Conservation (phyloP, 345 rosid species). For the Leavenworthia alabamica region DNA sequence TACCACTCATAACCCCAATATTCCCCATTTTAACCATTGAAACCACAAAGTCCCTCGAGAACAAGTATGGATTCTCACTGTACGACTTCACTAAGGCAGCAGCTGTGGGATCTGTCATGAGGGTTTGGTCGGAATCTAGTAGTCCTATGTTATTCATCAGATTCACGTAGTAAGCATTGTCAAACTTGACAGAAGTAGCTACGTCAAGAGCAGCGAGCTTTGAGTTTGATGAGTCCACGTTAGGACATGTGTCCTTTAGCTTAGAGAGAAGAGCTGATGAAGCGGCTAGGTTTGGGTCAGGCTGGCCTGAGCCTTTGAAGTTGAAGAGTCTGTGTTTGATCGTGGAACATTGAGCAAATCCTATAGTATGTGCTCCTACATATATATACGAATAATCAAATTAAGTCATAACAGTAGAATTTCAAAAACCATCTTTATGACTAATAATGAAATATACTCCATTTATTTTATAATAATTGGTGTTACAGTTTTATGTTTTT, state of each 20-base stretch:
- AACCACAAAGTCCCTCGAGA: constrained; percentile 51
- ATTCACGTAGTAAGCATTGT: constrained; percentile 60
- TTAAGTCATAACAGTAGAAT: background rate
- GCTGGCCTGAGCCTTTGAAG: constrained; percentile 64
- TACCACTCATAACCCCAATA: constrained; percentile 56
- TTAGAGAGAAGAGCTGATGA: constrained; percentile 34
- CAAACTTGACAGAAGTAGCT: constrained; percentile 40
- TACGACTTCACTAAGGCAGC: constrained; percentile 51
- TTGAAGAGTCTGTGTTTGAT: constrained; percentile 73
- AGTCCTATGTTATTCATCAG: constrained; percentile 46
- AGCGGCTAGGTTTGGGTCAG: constrained; percentile 60
- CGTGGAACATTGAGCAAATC: constrained; percentile 78
- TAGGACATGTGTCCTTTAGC: constrained; percentile 55
- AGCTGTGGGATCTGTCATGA: constrained; percentile 43
- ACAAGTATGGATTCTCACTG: constrained; percentile 39
- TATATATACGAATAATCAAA: background rate
- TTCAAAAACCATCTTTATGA: background rate
- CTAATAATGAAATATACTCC: background rate
- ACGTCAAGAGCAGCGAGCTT: constrained; percentile 66
- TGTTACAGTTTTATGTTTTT: background rate
- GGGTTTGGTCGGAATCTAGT: constrained; percentile 69
- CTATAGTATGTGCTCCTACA: constrained; percentile 84
- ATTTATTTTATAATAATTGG: background rate
- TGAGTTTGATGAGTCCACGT: constrained; percentile 44
- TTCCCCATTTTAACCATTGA: constrained; percentile 69